Conservation (phyloP, 2,329 filamentous ascomycete genomes). For the Penicillium polonicum region DNA sequence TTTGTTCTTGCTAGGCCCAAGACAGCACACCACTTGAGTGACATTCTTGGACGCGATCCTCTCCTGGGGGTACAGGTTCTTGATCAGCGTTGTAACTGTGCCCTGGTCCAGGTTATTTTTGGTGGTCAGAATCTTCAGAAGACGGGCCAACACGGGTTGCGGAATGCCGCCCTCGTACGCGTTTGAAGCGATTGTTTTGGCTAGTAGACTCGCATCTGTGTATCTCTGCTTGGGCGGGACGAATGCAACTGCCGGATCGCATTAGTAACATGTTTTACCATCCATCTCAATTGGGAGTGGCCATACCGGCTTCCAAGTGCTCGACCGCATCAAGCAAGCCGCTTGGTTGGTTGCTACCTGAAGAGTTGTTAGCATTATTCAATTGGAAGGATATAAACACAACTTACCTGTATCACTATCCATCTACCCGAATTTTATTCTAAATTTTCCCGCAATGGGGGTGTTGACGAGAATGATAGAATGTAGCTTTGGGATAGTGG, state of each 20-base stretch:
- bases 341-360: slow-evolving; percentile 17
- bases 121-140: slow-evolving; percentile 66
- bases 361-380: slow-evolving; percentile 2
- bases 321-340: slow-evolving; percentile 36
- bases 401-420: slow-evolving; percentile 7
- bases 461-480: background rate
- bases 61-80: slow-evolving; percentile 72
- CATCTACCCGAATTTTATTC: background rate
- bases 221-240: slow-evolving; percentile 64
- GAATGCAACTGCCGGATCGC: slow-evolving; percentile 32
- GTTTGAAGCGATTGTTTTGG: slow-evolving; percentile 62
- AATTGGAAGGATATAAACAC: background rate
- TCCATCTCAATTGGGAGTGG: background rate
- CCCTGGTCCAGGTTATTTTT: slow-evolving; percentile 73
- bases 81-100: slow-evolving; percentile 66
- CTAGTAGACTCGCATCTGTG: slow-evolving; percentile 60
- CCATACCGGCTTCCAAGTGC: slow-evolving; percentile 40
- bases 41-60: slow-evolving; percentile 61
- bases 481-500: background rate
- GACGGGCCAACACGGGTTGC: slow-evolving; percentile 56
- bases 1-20: slow-evolving; percentile 77
- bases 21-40: slow-evolving; percentile 65
- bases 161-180: slow-evolving; percentile 69
- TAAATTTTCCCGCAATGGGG: background rate
- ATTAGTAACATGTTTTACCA: background rate